Conservation (phyloP, 768 basidiomycete species). For the Paxillus rubicundulus region DNA sequence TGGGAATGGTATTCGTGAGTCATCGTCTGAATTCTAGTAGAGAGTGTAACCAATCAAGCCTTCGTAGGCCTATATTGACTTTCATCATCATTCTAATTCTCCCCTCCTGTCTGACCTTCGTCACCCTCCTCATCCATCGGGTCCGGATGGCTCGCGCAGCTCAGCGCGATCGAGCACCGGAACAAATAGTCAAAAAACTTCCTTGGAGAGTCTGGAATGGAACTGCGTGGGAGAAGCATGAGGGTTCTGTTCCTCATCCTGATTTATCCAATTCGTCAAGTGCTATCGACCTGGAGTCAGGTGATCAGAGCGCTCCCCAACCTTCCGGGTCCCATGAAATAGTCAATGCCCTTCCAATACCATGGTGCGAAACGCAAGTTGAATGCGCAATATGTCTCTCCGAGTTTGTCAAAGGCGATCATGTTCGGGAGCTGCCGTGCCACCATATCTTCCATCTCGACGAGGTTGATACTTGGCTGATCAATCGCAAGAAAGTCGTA, state of each 20-base stretch:
- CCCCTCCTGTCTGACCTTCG: slow-evolving; percentile 84
- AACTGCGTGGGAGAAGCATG: slow-evolving; percentile 76
- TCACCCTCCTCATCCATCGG: slow-evolving; percentile 87
- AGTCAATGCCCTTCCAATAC: slow-evolving; percentile 35
- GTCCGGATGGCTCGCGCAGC: slow-evolving; percentile 80
- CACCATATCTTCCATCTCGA: slow-evolving; percentile 92
- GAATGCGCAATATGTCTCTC: slow-evolving; percentile 95
- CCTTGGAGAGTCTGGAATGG: slow-evolving; percentile 86
- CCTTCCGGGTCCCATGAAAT: slow-evolving; percentile 26
- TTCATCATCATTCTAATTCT: slow-evolving; percentile 87
- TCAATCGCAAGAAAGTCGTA: slow-evolving; percentile 90
- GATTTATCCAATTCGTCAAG: slow-evolving; percentile 24
- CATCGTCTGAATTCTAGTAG: slow-evolving; percentile 1
- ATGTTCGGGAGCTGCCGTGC: slow-evolving; percentile 89
- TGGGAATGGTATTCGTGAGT: slow-evolving; percentile 93
- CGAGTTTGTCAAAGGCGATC: slow-evolving; percentile 83
- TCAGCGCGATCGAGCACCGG: slow-evolving; percentile 79
- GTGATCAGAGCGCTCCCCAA: slow-evolving; percentile 22
- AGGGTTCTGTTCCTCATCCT: slow-evolving; percentile 30
- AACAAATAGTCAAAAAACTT: slow-evolving; percentile 71
- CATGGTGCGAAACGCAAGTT: slow-evolving; percentile 77
- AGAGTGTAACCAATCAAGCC: slow-evolving; percentile 7
- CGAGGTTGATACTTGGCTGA: slow-evolving; percentile 91
- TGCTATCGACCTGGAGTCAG: slow-evolving; percentile 41
- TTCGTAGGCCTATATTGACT: slow-evolving; percentile 72